Percentiles rank a stretch among this genome's conserved stretches.
Conservation (phyloP, 2,329 filamentous ascomycete species). For the Botrytis tulipae region DNA sequence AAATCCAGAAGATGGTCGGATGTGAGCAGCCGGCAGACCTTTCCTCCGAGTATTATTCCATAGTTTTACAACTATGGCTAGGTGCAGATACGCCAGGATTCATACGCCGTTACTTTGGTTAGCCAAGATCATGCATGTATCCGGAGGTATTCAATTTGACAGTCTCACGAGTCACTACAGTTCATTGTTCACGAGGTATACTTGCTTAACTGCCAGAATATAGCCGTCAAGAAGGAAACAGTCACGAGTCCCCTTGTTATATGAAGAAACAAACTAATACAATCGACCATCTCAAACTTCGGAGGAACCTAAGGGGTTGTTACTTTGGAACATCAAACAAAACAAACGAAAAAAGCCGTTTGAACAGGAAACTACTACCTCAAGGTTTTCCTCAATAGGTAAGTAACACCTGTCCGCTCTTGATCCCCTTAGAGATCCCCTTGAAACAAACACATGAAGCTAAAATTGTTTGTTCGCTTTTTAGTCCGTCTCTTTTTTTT, state of each 20-base stretch:
- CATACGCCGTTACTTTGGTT: constrained; percentile 19
- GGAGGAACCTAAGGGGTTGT: constrained; percentile 18
- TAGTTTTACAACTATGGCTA: constrained; percentile 19
- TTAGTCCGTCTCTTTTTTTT: neutral
- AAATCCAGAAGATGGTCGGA: constrained; percentile 17
- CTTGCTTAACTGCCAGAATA: constrained; percentile 12
- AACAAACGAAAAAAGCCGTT: neutral
- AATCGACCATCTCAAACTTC: constrained; percentile 12
- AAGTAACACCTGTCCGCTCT: neutral
- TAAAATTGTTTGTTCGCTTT: constrained; percentile 12
- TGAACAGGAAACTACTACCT: neutral
- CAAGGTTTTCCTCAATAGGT: constrained; percentile 2
- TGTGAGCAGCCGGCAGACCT: constrained; percentile 1
- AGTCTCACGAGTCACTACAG: constrained; percentile 10
- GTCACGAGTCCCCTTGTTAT: constrained; percentile 15
- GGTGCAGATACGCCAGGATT: constrained; percentile 20
- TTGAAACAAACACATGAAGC: constrained; percentile 12
- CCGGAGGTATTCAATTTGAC: constrained; percentile 17
- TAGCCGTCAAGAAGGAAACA: constrained; percentile 6
- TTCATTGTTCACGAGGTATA: neutral
- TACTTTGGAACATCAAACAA: constrained; percentile 13
- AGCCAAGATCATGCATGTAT: constrained; percentile 23
- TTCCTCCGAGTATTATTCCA: constrained; percentile 18
- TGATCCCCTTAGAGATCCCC: neutral
- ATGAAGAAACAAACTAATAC: constrained; percentile 10